These are phyloP conservation scores for Lipomyces sp. DNA, from an alignment of 805 yeast genomes.

Conservation along the genomic window DNA sequence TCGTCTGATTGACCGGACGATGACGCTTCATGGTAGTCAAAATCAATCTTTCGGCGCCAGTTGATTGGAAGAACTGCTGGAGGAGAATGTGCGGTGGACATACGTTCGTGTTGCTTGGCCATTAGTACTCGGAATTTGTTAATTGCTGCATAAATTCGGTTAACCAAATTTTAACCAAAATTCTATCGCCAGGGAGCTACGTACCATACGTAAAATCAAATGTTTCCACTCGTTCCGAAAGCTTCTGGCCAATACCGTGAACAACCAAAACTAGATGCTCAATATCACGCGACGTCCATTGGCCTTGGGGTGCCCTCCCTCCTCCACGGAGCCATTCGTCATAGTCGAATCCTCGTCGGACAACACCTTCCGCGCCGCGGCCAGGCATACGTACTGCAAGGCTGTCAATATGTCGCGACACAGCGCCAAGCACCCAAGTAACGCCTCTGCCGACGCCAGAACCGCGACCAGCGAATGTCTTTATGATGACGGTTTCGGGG, in stretches of 20 bases:
- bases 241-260: constrained; percentile 93
- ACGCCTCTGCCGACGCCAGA: constrained; percentile 26
- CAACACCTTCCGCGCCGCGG: constrained; percentile 28
- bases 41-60: constrained; percentile 73
- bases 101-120: constrained; percentile 39
- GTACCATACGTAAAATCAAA: constrained; percentile 79
- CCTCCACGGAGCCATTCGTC: constrained; percentile 39
- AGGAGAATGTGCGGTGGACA: constrained; percentile 34
- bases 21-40: constrained; percentile 49
- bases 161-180: neutral
- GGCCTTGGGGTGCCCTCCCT: constrained; percentile 21
- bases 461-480: constrained; percentile 30
- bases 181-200: neutral
- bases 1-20: neutral
- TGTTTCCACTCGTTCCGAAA: constrained; percentile 78
- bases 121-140: constrained; percentile 48
- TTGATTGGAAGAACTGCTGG: constrained; percentile 68
- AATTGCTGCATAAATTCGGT: constrained; percentile 40
- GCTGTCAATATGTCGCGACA: constrained; percentile 24
- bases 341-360: constrained; percentile 45
- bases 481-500: constrained; percentile 28
- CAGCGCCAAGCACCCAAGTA: constrained; percentile 32
- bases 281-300: constrained; percentile 38
- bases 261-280: constrained; percentile 77
- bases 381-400: constrained; percentile 28